Percentiles rank a stretch among this genome's conserved stretches.
phyloP scores from a whole-genome alignment of 1,139 yeast species.

The Lodderomyces metapsilosis region DNA sequence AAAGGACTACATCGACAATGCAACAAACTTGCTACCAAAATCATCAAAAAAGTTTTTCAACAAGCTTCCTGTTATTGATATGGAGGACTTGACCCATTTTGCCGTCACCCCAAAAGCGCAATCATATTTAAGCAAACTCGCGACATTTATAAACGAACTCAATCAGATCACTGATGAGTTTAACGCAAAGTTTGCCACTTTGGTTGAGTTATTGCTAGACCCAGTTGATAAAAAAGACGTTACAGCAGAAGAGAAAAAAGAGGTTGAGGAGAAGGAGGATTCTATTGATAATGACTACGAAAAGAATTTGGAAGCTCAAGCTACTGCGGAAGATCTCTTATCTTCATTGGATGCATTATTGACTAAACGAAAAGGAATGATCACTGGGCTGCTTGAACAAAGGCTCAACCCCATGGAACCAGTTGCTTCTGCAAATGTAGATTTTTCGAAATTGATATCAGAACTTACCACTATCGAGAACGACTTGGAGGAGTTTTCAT shows the following conservation, averaged over 20 bases:
- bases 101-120: conserved; percentile 23
- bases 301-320: conserved; percentile 71
- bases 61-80: conserved; percentile 27
- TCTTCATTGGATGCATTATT: neutral
- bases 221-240: neutral
- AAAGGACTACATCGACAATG: conserved; percentile 26
- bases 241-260: neutral
- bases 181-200: neutral
- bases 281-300: conserved; percentile 81
- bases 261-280: conserved; percentile 12
- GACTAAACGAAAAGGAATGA: neutral
- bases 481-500: conserved; percentile 17
- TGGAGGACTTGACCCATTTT: conserved; percentile 16
- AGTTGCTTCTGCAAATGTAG: neutral
- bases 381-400: neutral
- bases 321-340: conserved; percentile 36
- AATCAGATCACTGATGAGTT: neutral
- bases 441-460: conserved; percentile 16
- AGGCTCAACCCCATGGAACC: neutral
- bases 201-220: neutral
- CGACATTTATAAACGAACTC: neutral
- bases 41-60: conserved; percentile 34
- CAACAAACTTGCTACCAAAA: conserved; percentile 32
- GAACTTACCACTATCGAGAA: conserved; percentile 25
- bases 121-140: conserved; percentile 9